A percentile compares a stretch with the other conserved stretches of the same genome.
phyloP scores from a whole-genome alignment of 139 green algal genomes.

The Eudorina sp. region DNA sequence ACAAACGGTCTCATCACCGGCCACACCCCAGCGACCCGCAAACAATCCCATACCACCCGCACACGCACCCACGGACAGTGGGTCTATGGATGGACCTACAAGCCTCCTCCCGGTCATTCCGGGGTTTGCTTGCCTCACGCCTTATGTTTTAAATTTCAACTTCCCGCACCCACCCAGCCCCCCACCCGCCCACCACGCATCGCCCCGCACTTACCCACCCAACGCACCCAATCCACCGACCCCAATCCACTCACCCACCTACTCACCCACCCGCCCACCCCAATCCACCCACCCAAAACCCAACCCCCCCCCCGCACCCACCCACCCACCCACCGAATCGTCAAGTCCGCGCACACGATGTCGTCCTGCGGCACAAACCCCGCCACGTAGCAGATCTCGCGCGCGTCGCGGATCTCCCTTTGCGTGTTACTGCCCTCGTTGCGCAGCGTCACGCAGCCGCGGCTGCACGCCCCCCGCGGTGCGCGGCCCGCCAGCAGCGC shows the following conservation, averaged over 20 bases:
- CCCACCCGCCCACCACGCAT: neutral
- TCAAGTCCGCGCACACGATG: constrained; percentile 21
- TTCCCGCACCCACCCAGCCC: neutral
- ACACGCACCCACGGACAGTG: too few relatives aligned
- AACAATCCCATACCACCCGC: too few relatives aligned
- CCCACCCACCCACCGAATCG: neutral
- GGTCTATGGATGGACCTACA: too few relatives aligned
- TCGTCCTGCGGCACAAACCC: constrained; percentile 86
- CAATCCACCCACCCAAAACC: neutral
- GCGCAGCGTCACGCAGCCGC: constrained; percentile 23
- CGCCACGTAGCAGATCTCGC: constrained; percentile 21
- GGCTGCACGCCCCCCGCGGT: neutral
- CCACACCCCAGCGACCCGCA: too few relatives aligned
- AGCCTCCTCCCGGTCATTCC: too few relatives aligned
- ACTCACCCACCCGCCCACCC: neutral
- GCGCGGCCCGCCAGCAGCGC: constrained; percentile 40
- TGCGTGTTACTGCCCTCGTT: neutral
- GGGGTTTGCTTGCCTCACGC: too few relatives aligned
- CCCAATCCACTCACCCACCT: neutral
- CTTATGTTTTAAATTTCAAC: too few relatives aligned
- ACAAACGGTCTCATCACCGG: too few relatives aligned
- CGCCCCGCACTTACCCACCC: neutral
- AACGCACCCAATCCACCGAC: neutral
- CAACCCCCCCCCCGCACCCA: neutral
- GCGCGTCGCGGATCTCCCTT: neutral